Evolutionary conservation across 805 yeast genomes (phyloP).

Genomic region (Candida sonorensis): DNA sequence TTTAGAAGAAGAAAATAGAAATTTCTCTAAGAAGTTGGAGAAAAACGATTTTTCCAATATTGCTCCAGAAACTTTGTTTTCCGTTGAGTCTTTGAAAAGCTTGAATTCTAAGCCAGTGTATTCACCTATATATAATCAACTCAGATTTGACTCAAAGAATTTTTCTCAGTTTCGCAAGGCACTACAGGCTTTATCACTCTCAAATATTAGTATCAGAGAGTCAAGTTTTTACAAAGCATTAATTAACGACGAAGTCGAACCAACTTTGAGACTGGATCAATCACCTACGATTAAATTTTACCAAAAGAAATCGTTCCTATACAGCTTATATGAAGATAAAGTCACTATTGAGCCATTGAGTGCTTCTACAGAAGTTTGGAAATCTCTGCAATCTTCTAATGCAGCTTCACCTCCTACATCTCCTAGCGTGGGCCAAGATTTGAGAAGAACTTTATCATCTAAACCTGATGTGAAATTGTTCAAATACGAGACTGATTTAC

Average conservation of each 20-base stretch:
- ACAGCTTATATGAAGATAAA: slow-evolving; percentile 68
- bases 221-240: slow-evolving; percentile 57
- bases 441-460: too few species aligned
- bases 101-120: slow-evolving; percentile 22
- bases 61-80: slow-evolving; percentile 14
- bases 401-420: slow-evolving; percentile 7
- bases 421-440: too few species aligned
- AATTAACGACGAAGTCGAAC: slow-evolving; percentile 74
- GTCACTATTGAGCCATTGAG: slow-evolving; percentile 82
- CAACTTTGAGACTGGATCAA: slow-evolving; percentile 54
- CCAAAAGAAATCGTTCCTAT: slow-evolving; percentile 50
- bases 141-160: slow-evolving; percentile 37
- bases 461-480: slow-evolving; percentile 13
- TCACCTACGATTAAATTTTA: slow-evolving; percentile 62
- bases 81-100: slow-evolving; percentile 8
- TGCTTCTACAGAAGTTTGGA: slow-evolving; percentile 72
- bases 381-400: slow-evolving; percentile 23
- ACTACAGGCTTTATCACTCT: slow-evolving; percentile 15
- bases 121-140: slow-evolving; percentile 25
- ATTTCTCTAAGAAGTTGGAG: slow-evolving; percentile 1
- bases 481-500: slow-evolving; percentile 37
- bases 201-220: slow-evolving; percentile 31
- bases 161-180: slow-evolving; percentile 41
- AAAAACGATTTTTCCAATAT: slow-evolving; percentile 7
- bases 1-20: slow-evolving; percentile 37